phyloP scores from a whole-genome alignment of 805 yeast species.

The Zygotorulaspora chibaensis region DNA sequence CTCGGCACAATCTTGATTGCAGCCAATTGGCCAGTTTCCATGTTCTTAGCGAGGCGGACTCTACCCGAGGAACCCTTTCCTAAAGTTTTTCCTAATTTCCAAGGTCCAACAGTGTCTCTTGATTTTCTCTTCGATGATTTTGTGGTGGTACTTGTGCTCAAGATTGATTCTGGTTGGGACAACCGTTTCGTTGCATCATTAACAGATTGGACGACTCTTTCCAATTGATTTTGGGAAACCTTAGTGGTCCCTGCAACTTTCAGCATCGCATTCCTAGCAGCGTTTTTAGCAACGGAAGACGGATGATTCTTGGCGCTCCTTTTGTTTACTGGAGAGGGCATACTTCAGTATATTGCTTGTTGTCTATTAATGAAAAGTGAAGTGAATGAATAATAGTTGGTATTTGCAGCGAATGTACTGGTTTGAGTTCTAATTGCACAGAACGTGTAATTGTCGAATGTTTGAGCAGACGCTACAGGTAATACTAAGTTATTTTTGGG shows the following conservation, averaged over 20 bases:
- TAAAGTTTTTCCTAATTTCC: slow-evolving; percentile 73
- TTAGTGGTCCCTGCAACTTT: slow-evolving; percentile 14
- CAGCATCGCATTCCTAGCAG: slow-evolving; percentile 29
- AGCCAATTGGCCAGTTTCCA: slow-evolving; percentile 65
- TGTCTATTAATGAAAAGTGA: neutral
- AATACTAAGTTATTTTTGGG: no score
- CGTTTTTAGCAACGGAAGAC: slow-evolving; percentile 25
- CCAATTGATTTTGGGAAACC: slow-evolving; percentile 21
- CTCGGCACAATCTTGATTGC: slow-evolving; percentile 83
- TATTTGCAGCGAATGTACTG: neutral
- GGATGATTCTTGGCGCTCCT: slow-evolving; percentile 10
- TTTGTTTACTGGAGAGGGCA: slow-evolving; percentile 7
- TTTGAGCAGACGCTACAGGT: no score
- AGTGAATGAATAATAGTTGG: slow-evolving; percentile 26
- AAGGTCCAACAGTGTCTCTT: slow-evolving; percentile 63
- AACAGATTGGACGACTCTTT: slow-evolving; percentile 34
- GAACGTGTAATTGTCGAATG: no score
- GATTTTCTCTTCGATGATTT: slow-evolving; percentile 32
- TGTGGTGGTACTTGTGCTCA: slow-evolving; percentile 22
- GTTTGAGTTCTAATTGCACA: neutral
- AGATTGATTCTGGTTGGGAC: slow-evolving; percentile 31
- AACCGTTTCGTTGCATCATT: slow-evolving; percentile 34
- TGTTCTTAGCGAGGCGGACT: slow-evolving; percentile 69
- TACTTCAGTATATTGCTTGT: neutral
- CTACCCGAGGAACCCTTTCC: slow-evolving; percentile 84